Conservation (phyloP, 1,284 basidiomycete species). For the Boletellus deceptivus region DNA sequence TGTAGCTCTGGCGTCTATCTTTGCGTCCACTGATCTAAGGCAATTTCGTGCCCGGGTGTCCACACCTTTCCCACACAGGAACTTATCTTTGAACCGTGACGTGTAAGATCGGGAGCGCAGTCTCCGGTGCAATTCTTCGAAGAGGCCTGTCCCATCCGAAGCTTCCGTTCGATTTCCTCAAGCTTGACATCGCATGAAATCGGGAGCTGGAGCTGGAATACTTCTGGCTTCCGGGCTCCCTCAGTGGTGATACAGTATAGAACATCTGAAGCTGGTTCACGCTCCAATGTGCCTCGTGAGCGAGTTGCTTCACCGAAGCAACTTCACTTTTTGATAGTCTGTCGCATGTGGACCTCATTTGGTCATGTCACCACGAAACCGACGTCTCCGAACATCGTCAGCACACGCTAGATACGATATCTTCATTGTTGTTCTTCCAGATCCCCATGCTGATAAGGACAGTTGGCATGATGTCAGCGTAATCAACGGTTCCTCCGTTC, state of each 20-base stretch:
- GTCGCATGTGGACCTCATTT: constrained; percentile 1
- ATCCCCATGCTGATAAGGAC: constrained; percentile 4
- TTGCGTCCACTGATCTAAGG: no score
- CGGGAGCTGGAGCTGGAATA: not conserved
- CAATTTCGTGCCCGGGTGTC: not conserved
- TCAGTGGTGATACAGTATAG: constrained; percentile 1
- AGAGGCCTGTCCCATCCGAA: constrained; percentile 1
- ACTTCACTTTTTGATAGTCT: constrained; percentile 1
- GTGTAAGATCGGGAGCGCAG: constrained; percentile 1
- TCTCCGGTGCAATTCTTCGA: constrained; percentile 5
- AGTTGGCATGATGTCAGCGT: not conserved
- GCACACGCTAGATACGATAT: not conserved
- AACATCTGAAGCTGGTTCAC: constrained; percentile 8
- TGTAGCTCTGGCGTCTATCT: not conserved
- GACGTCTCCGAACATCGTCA: not conserved
- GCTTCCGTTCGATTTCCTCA: constrained; percentile 6
- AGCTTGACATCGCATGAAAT: not conserved
- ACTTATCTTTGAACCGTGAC: constrained; percentile 2
- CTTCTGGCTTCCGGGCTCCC: not conserved
- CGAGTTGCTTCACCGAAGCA: not conserved
- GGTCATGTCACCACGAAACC: constrained; percentile 1
- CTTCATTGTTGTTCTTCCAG: constrained; percentile 9
- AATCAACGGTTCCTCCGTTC: no score
- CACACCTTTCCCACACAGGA: constrained; percentile 3
- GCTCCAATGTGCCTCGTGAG: not conserved